Evolutionary conservation across 345 rosid species (phyloP).

Genomic region (Arabidopsis thaliana): TAIR10.1 NC_003070.9:2862501-2863000

Average conservation of each 20-base stretch:
- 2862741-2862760: background rate
- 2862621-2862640: too few relatives aligned
- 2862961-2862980: background rate
- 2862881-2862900: background rate
- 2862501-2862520: too few relatives aligned
- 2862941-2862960: slow-evolving; percentile 18
- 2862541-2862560: too few relatives aligned
- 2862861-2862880: slow-evolving; percentile 13
- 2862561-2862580: too few relatives aligned
- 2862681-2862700: slow-evolving; percentile 19
- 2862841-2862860: slow-evolving; percentile 3
- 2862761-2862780: background rate
- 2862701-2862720: slow-evolving; percentile 37
- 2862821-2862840: background rate
- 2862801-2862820: background rate
- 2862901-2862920: background rate
- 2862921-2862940: slow-evolving; percentile 27
- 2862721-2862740: slow-evolving; percentile 28
- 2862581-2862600: too few relatives aligned
- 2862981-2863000: background rate
- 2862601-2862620: too few relatives aligned
- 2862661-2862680: background rate
- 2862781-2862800: background rate
- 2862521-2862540: too few relatives aligned
- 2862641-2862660: too few relatives aligned